Conservation (phyloP, 2,329 filamentous ascomycete genomes). For the Claviceps pazoutovae region DNA sequence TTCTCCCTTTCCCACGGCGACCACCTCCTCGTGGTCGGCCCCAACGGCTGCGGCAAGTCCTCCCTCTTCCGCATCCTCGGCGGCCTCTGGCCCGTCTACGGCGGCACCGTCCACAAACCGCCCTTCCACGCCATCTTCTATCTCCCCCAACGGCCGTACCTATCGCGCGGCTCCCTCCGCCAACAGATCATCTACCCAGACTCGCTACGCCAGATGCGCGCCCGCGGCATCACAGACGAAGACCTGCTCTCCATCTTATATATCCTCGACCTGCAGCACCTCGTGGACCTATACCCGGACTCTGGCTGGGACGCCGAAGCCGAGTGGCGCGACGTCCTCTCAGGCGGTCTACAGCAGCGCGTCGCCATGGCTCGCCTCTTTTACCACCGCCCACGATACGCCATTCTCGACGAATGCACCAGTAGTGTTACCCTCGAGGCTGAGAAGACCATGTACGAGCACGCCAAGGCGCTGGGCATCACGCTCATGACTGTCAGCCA, state of each 20-base stretch:
- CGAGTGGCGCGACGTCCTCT: conserved; percentile 91
- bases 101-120: conserved; percentile 83
- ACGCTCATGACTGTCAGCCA: conserved; percentile 97
- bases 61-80: conserved; percentile 92
- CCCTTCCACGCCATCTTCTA: conserved; percentile 93
- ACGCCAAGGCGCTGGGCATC: conserved; percentile 78
- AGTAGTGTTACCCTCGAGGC: conserved; percentile 89
- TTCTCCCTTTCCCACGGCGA: conserved; percentile 79
- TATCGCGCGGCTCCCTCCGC: conserved; percentile 80
- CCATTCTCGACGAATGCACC: conserved; percentile 94
- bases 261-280: conserved; percentile 67
- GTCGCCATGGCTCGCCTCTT: conserved; percentile 94
- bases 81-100: conserved; percentile 94
- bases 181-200: conserved; percentile 98
- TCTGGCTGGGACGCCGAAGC: conserved; percentile 81
- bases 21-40: conserved; percentile 86
- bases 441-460: conserved; percentile 94
- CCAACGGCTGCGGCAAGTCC: conserved; percentile 94
- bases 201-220: conserved; percentile 71
- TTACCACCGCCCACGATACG: conserved; percentile 84
- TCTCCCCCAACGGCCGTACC: conserved; percentile 88
- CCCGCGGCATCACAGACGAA: conserved; percentile 66
- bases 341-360: conserved; percentile 83
- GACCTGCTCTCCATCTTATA: conserved; percentile 66
- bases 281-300: conserved; percentile 60